Evolutionary conservation across 257 asterid genomes (phyloP).

Genomic region (Przewalskia tangutica): DNA sequence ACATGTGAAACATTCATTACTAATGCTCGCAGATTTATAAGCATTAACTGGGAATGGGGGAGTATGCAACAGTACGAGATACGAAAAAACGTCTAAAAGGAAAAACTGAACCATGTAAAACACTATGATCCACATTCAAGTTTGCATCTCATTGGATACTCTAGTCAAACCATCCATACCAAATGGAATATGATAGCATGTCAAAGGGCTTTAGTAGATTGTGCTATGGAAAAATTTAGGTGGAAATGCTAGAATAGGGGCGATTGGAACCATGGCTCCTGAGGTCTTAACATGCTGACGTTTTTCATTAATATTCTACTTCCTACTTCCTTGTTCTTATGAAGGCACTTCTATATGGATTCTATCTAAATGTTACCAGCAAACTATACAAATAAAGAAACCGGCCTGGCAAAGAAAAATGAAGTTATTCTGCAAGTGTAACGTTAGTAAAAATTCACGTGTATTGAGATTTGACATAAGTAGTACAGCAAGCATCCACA

Average conservation of each 20-base stretch:
- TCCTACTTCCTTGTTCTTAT: background rate
- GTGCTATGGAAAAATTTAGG: background rate
- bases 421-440: background rate
- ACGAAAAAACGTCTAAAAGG: background rate
- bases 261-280: background rate
- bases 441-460: background rate
- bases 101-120: background rate
- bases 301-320: background rate
- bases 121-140: background rate
- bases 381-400: background rate
- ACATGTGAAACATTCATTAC: background rate
- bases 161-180: background rate
- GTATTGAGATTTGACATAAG: background rate
- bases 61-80: background rate
- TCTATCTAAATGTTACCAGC: background rate
- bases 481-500: background rate
- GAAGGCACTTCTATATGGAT: background rate
- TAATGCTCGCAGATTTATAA: background rate
- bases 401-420: background rate
- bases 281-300: background rate
- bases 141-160: background rate
- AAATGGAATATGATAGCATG: background rate
- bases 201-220: background rate
- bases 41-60: background rate
- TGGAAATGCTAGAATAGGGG: background rate